Base-by-base conservation (phyloP, 2,329 filamentous ascomycete genomes). In the Pseudogymnoascus sp. region DNA sequence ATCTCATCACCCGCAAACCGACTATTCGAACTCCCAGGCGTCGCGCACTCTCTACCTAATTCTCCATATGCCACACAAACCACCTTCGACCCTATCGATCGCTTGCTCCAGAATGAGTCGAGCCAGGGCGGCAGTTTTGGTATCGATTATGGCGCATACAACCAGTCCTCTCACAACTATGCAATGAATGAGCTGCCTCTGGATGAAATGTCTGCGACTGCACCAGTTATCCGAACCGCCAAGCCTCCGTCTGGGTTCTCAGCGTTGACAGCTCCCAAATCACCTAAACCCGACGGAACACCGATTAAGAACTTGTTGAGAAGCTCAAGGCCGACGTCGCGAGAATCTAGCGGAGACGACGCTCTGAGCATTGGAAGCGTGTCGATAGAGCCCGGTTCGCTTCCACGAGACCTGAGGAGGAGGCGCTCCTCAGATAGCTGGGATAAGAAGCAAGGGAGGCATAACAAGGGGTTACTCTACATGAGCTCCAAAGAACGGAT, bases 161-260 rank as follows among this genome's bases (percentile, higher is more conserved):
- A 81, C 60, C 77, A 81, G 57, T 77, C 81, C 4, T 77, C 79
- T 16, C 76, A 80, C 34, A 79, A 80, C 62, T 79, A 83, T 16
- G 71, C 80, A 11, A 71, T 78, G 51, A 78, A 83, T 60, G 78
- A 81, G 37, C 73, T 76, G 64, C 78, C 81, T 10, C 75, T 86
- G 67, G 81, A 86, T 75, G 83, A 87, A 63, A 76, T 86, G 51
- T 81, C 85, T 31, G 85, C 85, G 21, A 78, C 79, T 59, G 78
- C 91, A 11, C 91, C 92, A 16, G 83, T 93, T 63, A 83, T 96
- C 69, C 87, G 88, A 67, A 96, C 93, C 34, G 85, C 91, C 34
- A 93, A 93, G 74, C 88, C 87, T 6, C 90, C 90, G 0, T 91
- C 89, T 61, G 90, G 89, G 62, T 85, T 86, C 70, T 92, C 89